These are phyloP conservation scores for Puccinia horiana DNA, from an alignment of 1,284 basidiomycete genomes.

Conservation along the genomic window DNA sequence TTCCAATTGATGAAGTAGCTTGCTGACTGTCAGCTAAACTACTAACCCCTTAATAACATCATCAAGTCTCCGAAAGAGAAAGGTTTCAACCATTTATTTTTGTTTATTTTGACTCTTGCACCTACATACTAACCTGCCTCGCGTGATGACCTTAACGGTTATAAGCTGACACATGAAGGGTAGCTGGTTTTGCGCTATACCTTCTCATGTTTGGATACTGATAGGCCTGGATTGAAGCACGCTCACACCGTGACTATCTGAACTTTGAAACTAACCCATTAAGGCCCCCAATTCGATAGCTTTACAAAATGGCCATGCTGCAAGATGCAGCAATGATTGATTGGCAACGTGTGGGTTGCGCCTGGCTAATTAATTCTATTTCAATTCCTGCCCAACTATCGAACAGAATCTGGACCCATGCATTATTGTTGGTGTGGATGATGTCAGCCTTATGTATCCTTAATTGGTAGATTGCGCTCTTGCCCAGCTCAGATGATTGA, in stretches of 20 bases:
- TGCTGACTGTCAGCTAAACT: slow-evolving; percentile 17
- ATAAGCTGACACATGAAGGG: slow-evolving; percentile 1
- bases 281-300: neutral
- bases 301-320: neutral
- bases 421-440: slow-evolving; percentile 20
- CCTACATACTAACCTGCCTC: slow-evolving; percentile 31
- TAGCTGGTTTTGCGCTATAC: slow-evolving; percentile 6
- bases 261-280: slow-evolving; percentile 3
- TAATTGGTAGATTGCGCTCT: slow-evolving; percentile 34
- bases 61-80: slow-evolving; percentile 21
- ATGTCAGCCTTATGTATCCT: slow-evolving; percentile 39
- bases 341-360: neutral
- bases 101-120: slow-evolving; percentile 12
- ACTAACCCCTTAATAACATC: slow-evolving; percentile 19
- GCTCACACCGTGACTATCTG: neutral
- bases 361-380: slow-evolving; percentile 27
- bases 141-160: neutral
- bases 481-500: slow-evolving; percentile 23
- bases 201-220: slow-evolving; percentile 19
- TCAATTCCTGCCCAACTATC: slow-evolving; percentile 12
- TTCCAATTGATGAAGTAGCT: slow-evolving; percentile 25
- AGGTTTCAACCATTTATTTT: slow-evolving; percentile 33
- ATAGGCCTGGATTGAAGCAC: slow-evolving; percentile 1
- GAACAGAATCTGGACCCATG: slow-evolving; percentile 14
- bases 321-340: slow-evolving; percentile 13